Evolutionary conservation across 805 yeast species (phyloP), one percentile per base, ranked within the genome.

Genomic region (Starmerella sp.): DNA sequence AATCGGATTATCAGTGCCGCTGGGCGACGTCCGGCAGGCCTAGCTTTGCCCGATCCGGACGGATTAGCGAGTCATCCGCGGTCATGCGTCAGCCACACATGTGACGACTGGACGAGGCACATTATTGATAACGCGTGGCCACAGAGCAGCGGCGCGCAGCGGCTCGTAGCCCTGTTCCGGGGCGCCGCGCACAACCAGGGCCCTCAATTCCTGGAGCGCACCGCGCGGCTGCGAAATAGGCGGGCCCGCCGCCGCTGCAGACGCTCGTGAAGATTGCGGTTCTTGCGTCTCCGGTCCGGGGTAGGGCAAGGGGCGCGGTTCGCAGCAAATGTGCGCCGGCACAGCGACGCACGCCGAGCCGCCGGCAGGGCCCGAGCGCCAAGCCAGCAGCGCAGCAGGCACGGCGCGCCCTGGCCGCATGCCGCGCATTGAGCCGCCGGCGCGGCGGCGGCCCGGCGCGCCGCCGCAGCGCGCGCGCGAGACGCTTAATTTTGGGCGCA

Each of bases 241-340:
- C 22, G 22, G 22, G 22, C 22, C 22, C 22, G 22, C 22, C 22
- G 22, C 22, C 22, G 22, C 10, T 34, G 10, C 13, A 9, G 36
- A 9, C 15, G 14, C 34, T 30, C 6, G 34, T 28, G 34, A 30
- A 30, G 34, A 30, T 43, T 43, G 34, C 46, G 46, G 17, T 28
- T 6, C 46, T 29, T 43, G 46, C 46, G 46, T 43, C 34, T 43
- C 46, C 34, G 34, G 34, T 43, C 46, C 34, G 46, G 46, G 46
- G 46, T 43, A 43, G 46, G 46, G 46, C 34, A 22, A 29, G 46
- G 46, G 32, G 8, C 10, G 10, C 13, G 34, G 10, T 28, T 29
- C 17, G 14, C 17, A 43, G 46, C 46, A 43, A 43, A n/a, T 43
- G 34, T 7, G 17, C 10, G 17, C 7, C 17, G 17, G 7, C 22